phyloP scores from a whole-genome alignment of 345 rosid species.

The Populus deltoides region DNA sequence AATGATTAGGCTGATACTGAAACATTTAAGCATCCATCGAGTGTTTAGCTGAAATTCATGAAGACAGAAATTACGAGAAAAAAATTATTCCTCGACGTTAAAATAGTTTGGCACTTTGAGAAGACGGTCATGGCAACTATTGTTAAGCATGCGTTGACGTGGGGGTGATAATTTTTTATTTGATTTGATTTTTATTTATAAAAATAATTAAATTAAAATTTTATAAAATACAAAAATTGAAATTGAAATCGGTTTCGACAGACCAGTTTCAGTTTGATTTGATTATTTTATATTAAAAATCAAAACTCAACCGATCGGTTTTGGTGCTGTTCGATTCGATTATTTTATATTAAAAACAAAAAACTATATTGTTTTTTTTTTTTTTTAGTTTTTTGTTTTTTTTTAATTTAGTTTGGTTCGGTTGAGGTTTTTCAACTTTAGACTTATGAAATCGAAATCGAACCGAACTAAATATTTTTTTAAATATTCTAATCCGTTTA shows the following conservation, averaged over 20 bases:
- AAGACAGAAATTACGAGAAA: neutral
- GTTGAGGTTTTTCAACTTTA: too few species aligned
- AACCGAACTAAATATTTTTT: too few species aligned
- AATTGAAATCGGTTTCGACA: too few species aligned
- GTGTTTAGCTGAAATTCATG: neutral
- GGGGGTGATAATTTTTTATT: rapidly evolving
- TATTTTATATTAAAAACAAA: too few species aligned
- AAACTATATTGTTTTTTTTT: too few species aligned
- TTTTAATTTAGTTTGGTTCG: too few species aligned
- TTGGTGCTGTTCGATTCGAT: rapidly evolving
- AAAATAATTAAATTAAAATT: too few species aligned
- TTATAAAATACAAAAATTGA: too few species aligned
- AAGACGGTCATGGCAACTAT: neutral
- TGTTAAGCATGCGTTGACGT: rapidly evolving
- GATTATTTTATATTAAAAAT: too few species aligned
- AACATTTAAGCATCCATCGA: neutral
- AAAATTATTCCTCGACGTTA: neutral
- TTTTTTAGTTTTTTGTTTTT: too few species aligned
- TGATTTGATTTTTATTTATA: too few species aligned
- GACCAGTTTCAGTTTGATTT: rapidly evolving
- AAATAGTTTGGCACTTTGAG: neutral
- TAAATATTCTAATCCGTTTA: too few species aligned
- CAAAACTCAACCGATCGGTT: rapidly evolving
- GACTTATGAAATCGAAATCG: rapidly evolving
- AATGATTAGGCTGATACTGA: neutral